phyloP scores from a whole-genome alignment of 1,139 yeast species.

The Saccharomyces hybrid region DNA sequence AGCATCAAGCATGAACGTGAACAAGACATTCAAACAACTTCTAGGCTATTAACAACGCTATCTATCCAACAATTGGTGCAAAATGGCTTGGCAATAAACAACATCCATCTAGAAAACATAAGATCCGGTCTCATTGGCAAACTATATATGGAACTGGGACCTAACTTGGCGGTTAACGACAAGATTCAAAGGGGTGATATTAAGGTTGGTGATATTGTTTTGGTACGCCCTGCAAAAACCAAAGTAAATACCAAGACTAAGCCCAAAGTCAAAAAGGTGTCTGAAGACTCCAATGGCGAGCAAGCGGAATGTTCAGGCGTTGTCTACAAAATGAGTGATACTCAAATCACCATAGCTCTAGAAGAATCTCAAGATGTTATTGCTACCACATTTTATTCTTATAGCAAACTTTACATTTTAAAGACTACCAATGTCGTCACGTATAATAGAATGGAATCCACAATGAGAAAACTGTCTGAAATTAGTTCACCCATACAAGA shows the following conservation, averaged over 20 bases:
- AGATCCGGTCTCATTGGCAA: conserved; percentile 79
- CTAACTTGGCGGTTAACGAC: conserved; percentile 48
- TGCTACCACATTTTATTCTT: conserved; percentile 35
- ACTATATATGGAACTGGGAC: conserved; percentile 53
- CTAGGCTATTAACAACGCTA: conserved; percentile 41
- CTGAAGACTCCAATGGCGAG: conserved; percentile 9
- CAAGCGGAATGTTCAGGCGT: conserved; percentile 4
- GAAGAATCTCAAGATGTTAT: conserved; percentile 49
- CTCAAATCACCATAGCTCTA: conserved; percentile 48
- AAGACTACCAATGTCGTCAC: conserved; percentile 64
- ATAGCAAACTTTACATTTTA: conserved; percentile 49
- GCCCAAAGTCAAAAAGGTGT: conserved; percentile 4
- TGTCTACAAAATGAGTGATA: conserved; percentile 11
- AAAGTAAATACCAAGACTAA: conserved; percentile 2
- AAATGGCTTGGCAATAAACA: conserved; percentile 68
- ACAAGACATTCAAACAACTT: conserved; percentile 52
- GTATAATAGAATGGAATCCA: conserved; percentile 71
- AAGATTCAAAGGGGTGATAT: conserved; percentile 53
- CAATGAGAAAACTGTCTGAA: conserved; percentile 62
- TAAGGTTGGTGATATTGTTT: conserved; percentile 71
- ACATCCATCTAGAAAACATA: conserved; percentile 51
- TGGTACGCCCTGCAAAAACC: conserved; percentile 28
- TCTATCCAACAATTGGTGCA: conserved; percentile 60
- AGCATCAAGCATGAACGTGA: conserved; percentile 52
- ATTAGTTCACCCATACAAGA: conserved; percentile 29